Conservation (phyloP, 768 basidiomycete species). For the Hygrocybe punicea region DNA sequence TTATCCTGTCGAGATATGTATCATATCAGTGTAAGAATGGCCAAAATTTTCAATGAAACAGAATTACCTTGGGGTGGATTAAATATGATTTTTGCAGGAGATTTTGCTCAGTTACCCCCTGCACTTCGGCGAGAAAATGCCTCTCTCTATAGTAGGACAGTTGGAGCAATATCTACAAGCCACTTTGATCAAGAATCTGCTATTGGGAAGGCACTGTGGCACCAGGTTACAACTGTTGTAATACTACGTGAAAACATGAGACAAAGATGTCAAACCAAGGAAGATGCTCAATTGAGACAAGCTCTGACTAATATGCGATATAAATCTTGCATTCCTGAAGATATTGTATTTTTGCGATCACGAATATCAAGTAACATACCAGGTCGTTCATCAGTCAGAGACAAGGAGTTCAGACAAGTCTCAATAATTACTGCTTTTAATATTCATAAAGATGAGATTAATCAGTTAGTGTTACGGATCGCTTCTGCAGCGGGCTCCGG, state of each 20-base stretch:
- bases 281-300: conserved; percentile 16
- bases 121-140: conserved; percentile 5
- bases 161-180: conserved; percentile 4
- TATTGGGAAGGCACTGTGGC: conserved; percentile 29
- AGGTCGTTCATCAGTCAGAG: conserved; percentile 9
- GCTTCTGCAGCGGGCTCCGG: too few species aligned
- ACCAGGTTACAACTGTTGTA: conserved; percentile 31
- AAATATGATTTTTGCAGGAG: conserved; percentile 38
- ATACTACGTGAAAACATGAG: conserved; percentile 35
- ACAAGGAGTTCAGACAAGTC: conserved; percentile 28
- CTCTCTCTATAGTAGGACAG: conserved; percentile 14
- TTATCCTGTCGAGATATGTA: conserved; percentile 31
- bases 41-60: conserved; percentile 13
- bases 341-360: conserved; percentile 34
- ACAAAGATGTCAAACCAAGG: conserved; percentile 14
- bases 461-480: too few species aligned
- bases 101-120: conserved; percentile 36
- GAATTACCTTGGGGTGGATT: conserved; percentile 33
- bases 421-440: conserved; percentile 41
- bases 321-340: conserved; percentile 36
- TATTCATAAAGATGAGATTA: conserved; percentile 37
- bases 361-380: conserved; percentile 17
- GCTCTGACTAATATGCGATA: conserved; percentile 27
- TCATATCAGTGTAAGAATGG: conserved; percentile 26
- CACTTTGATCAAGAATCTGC: conserved; percentile 13